phyloP scores from a whole-genome alignment of 345 rosid genomes.

The Salix caprea region DNA sequence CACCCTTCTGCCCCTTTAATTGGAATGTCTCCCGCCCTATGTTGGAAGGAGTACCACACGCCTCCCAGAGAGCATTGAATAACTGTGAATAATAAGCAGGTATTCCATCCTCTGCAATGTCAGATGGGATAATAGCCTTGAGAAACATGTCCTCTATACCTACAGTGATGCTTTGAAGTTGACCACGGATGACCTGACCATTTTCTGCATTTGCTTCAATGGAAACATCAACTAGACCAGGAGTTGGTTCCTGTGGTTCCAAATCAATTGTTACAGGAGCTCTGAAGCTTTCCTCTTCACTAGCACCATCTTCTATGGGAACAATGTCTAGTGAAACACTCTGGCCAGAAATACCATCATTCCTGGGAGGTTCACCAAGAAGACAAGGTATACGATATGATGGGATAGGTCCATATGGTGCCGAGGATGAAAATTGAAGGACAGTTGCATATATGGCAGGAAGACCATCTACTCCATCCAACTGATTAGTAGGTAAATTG shows the following conservation, averaged over 20 bases:
- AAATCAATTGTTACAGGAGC: slow-evolving; percentile 66
- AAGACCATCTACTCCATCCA: slow-evolving; percentile 47
- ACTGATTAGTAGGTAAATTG: slow-evolving; percentile 37
- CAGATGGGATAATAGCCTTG: slow-evolving; percentile 61
- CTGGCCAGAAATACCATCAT: slow-evolving; percentile 22
- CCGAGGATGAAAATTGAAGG: slow-evolving; percentile 79
- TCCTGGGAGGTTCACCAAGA: slow-evolving; percentile 57
- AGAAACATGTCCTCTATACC: slow-evolving; percentile 97
- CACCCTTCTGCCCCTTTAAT: slow-evolving; percentile 69
- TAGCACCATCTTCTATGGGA: slow-evolving; percentile 38
- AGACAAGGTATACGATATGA: slow-evolving; percentile 79
- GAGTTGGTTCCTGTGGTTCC: slow-evolving; percentile 85
- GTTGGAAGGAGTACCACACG: slow-evolving; percentile 65
- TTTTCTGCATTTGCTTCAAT: slow-evolving; percentile 78
- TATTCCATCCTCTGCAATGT: slow-evolving; percentile 41
- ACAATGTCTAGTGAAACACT: slow-evolving; percentile 44
- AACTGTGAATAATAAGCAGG: slow-evolving; percentile 55
- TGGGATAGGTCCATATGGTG: slow-evolving; percentile 81
- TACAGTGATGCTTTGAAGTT: slow-evolving; percentile 63
- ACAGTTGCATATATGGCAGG: slow-evolving; percentile 84
- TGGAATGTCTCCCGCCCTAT: slow-evolving; percentile 73
- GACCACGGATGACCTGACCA: slow-evolving; percentile 74
- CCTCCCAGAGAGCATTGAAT: slow-evolving; percentile 84
- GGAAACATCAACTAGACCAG: slow-evolving; percentile 81
- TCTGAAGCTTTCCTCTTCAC: slow-evolving; percentile 47